Base-by-base conservation (phyloP, 2,329 filamentous ascomycete species). In the Sordariomycetes sp. region DNA sequence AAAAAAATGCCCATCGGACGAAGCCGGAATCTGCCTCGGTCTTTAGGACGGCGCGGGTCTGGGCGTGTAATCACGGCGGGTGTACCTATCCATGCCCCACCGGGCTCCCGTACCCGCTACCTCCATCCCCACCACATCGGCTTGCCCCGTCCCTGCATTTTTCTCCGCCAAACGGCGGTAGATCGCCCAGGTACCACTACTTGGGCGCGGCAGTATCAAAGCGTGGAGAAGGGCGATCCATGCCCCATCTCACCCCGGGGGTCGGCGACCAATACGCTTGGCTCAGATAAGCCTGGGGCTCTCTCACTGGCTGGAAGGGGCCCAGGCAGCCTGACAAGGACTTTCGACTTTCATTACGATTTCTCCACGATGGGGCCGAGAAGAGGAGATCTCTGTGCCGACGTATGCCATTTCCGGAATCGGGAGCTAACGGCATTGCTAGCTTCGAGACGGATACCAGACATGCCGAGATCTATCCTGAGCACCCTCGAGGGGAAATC, bases 291-390 rank as follows among this genome's bases (percentile, higher is more conserved):
- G 54, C 39, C 20, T 32, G 28, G 17, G 32, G 7, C 24, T 36
- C 45, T 56, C 25, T 56, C 25, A 56, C 39, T 56, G 54, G 54
- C 42, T 50, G 54, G 34, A 7, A 22, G 6, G 7, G 32, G 25
- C 32, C 35, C 22, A 34, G 24, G 54, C 34, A 7, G 28, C 28
- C 17, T 56, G 54, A 56, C 54, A 56, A 17, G 24, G 25, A 34
- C 32, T 56, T 56, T 56, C 17, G 8, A 56, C 54, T 51, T 36
- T 17, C 42, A 56, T 56, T 20, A 56, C 42, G 54, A 48, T 55
- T 55, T 12, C 24, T 50, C 39, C 39, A 7, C n/a, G 15, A 15
- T n/a, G 39, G 15, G 13, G 7, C 17, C 2, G n/a, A 15, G 17
- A 7, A 45, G n/a, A 45, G n/a, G n/a, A 45, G 39, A n/a, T 32